Conservation (phyloP, 176 grass and related monocot species). For the Musa schizocarpa region DNA sequence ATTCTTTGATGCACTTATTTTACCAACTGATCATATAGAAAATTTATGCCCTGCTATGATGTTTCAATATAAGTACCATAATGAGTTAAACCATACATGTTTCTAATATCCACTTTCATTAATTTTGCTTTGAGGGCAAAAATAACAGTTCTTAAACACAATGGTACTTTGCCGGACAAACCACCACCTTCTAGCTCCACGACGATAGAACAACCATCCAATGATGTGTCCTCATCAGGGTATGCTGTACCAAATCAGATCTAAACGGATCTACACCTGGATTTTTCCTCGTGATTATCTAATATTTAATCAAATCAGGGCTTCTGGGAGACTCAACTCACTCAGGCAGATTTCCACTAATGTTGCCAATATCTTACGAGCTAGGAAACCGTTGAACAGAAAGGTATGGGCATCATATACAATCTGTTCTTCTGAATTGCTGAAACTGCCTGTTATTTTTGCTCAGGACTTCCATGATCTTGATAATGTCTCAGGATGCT, state of each 20-base stretch:
- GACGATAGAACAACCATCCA: conserved; percentile 50
- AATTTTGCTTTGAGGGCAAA: neutral
- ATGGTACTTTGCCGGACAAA: conserved; percentile 77
- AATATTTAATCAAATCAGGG: conserved; percentile 13
- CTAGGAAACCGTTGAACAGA: conserved; percentile 49
- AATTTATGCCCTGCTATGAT: too few species aligned
- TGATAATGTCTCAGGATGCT: conserved; percentile 35
- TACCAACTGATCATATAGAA: too few species aligned
- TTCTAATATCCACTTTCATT: too few species aligned
- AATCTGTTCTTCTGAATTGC: conserved; percentile 8
- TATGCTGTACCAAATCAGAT: conserved; percentile 23
- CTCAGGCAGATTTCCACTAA: conserved; percentile 55
- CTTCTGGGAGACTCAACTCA: conserved; percentile 49
- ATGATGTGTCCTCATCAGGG: conserved; percentile 35
- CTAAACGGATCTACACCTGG: too few species aligned
- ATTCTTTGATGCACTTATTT: too few species aligned
- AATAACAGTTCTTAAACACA: conserved; percentile 65
- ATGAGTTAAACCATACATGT: neutral
- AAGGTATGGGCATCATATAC: conserved; percentile 38
- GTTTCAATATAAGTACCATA: neutral
- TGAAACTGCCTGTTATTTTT: neutral
- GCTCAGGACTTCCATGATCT: neutral
- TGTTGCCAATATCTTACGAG: conserved; percentile 63
- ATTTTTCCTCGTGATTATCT: too few species aligned
- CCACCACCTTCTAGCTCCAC: conserved; percentile 26